Base-by-base conservation (phyloP, 257 asterid species). In the Ilex asprella region DNA sequence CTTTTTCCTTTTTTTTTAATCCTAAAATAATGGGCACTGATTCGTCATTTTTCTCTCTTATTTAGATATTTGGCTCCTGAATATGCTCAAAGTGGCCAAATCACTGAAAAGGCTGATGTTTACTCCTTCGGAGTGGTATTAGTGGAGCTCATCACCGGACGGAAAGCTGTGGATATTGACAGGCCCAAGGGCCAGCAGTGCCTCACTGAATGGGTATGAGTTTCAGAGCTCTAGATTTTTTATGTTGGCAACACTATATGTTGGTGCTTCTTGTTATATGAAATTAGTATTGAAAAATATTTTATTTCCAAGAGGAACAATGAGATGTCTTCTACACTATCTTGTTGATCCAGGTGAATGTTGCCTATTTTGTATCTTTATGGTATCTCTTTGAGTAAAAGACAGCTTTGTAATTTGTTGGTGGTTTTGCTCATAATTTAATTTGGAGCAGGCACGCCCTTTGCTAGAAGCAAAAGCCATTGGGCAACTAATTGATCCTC, bases 131-230 rank as follows among this genome's bases (percentile, higher is more conserved):
- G 98, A 30, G 83, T 91, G 56, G 84, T 91, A 43, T 66, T 91
- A 67, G 66, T 89, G 68, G 96, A 88, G 70, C 79, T 91, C 12
- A 78, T 88, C 68, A 86, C 95, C 0, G 98, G 98, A 52, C 77
- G 98, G 72, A 91, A 88, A 67, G 94, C 94, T 49, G 79, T 91
- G 44, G 95, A 86, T 63, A 75, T 84, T 64, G 72, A 70, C 60
- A 85, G 85, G 12, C 94, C 95, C 51, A 88, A 78, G 77, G 98
- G 94, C 66, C 83, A 91, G 72, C 92, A 88, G 61, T 88, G 77
- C 82, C 94, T 91, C 58, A 70, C 80, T 7, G 94, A 84, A 59
- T 91, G 95, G 98, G 98, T 88, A 79, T 12, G 83, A 51, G n/a
- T 46, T 13, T 30, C 50, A n/a, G 60, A 50, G 29, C 39, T 31